A percentile compares a stretch with the other conserved stretches of the same genome.
These are phyloP conservation scores for Trypanosoma avium DNA, from an alignment of 208 protist genomes.

Conservation along the genomic window DNA sequence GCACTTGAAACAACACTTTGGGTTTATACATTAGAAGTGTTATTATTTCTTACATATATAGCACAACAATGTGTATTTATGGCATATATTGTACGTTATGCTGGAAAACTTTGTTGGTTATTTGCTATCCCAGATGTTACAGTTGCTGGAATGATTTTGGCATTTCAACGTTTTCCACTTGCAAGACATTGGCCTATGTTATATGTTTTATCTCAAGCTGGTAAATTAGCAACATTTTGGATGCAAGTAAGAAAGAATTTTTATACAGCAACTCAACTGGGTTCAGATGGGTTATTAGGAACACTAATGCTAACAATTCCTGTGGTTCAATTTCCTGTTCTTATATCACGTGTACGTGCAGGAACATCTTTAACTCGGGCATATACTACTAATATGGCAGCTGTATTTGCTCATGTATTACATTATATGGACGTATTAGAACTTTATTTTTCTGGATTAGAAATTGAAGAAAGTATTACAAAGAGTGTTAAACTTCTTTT, in stretches of 20 bases:
- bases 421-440: slow-evolving; percentile 27
- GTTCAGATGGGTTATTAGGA: slow-evolving; percentile 15
- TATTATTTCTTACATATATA: slow-evolving; percentile 12
- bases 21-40: slow-evolving; percentile 2
- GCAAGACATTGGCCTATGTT: slow-evolving; percentile 9
- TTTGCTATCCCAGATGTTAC: slow-evolving; percentile 19
- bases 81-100: slow-evolving; percentile 17
- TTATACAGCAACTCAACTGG: background rate
- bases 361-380: slow-evolving; percentile 19
- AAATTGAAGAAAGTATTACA: background rate
- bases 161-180: background rate
- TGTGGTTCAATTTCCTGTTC: slow-evolving; percentile 25
- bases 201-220: slow-evolving; percentile 14
- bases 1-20: background rate
- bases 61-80: slow-evolving; percentile 15
- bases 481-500: slow-evolving; percentile 10
- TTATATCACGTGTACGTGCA: slow-evolving; percentile 15
- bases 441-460: slow-evolving; percentile 18
- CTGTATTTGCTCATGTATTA: slow-evolving; percentile 25
- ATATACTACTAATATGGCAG: slow-evolving; percentile 30
- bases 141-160: slow-evolving; percentile 7
- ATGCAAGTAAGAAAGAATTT: background rate
- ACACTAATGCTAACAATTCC: slow-evolving; percentile 22
- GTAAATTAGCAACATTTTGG: slow-evolving; percentile 20
- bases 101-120: slow-evolving; percentile 3